phyloP scores from a whole-genome alignment of 495 filamentous ascomycete genomes.

The Clavariopsis aquatica region DNA sequence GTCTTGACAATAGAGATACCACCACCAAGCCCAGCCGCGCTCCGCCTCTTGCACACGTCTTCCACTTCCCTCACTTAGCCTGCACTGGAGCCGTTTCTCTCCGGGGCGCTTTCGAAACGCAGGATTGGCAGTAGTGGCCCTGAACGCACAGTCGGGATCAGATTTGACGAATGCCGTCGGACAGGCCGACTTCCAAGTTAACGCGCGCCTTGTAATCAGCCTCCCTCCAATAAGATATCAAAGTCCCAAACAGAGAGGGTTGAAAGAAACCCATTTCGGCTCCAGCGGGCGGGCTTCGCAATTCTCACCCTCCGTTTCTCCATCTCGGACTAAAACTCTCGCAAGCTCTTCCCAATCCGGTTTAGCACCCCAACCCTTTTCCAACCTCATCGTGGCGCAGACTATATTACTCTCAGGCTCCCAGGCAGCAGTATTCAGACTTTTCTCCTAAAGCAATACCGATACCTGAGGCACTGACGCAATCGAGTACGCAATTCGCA shows the following conservation, averaged over 20 bases:
- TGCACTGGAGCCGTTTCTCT: background rate
- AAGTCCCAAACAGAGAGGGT: background rate
- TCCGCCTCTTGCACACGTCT: constrained; percentile 16
- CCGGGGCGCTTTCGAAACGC: background rate
- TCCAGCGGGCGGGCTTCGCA: background rate
- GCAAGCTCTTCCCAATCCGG: background rate
- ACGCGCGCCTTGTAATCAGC: too few species aligned
- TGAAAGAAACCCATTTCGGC: background rate
- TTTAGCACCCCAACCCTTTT: background rate
- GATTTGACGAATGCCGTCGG: too few species aligned
- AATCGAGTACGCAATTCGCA: constrained; percentile 23
- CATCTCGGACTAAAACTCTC: background rate
- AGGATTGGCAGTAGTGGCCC: too few species aligned
- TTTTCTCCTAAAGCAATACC: background rate
- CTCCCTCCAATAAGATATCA: background rate
- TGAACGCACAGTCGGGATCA: too few species aligned
- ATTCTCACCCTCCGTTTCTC: background rate
- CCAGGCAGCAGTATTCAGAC: background rate
- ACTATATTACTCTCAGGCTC: background rate
- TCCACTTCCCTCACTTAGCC: background rate
- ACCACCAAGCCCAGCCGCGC: background rate
- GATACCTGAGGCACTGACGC: constrained; percentile 26
- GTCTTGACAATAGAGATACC: too few species aligned
- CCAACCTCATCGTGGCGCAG: constrained; percentile 17
- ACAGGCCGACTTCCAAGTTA: too few species aligned